A percentile compares a stretch with the other conserved stretches of the same genome.
Conservation (phyloP, 2,329 filamentous ascomycete genomes). For the Cladosporium cucumerinum region DNA sequence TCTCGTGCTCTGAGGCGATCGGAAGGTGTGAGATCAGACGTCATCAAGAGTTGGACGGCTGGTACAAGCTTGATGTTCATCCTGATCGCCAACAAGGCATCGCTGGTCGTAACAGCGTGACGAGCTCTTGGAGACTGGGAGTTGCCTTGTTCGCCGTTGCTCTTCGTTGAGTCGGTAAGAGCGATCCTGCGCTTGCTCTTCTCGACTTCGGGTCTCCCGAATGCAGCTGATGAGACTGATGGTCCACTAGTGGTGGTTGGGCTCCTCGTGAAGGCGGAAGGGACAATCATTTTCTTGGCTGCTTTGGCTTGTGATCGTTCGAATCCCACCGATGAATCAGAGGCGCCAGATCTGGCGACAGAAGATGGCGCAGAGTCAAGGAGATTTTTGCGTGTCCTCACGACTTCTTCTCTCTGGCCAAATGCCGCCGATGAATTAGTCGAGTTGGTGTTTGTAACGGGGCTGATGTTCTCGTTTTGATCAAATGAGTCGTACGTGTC, state of each 20-base stretch:
- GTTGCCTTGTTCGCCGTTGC: not conserved
- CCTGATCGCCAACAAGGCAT: not conserved
- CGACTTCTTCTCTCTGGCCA: not conserved
- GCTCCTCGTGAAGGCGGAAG: not conserved
- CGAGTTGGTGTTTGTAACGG: not conserved
- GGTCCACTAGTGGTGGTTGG: not conserved
- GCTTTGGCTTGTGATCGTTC: not conserved
- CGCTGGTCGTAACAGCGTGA: not conserved
- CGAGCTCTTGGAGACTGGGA: not conserved
- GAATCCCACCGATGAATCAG: not conserved
- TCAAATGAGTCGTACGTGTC: not conserved
- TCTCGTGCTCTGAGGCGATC: not conserved
- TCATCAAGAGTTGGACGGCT: not conserved
- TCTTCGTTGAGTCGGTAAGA: not conserved
- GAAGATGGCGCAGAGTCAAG: not conserved
- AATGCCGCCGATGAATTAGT: not conserved
- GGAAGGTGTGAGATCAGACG: not conserved
- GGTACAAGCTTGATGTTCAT: slow-evolving; percentile 4
- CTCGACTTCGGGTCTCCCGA: not conserved
- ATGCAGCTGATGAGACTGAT: not conserved
- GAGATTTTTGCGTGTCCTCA: not conserved
- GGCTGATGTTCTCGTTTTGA: not conserved
- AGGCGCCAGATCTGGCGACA: not conserved
- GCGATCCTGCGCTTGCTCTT: not conserved
- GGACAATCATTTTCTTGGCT: not conserved